Percentiles rank a stretch among this genome's conserved stretches.
Evolutionary conservation across 2,329 filamentous ascomycete genomes (phyloP).

Genomic region (Botrytis porri): DNA sequence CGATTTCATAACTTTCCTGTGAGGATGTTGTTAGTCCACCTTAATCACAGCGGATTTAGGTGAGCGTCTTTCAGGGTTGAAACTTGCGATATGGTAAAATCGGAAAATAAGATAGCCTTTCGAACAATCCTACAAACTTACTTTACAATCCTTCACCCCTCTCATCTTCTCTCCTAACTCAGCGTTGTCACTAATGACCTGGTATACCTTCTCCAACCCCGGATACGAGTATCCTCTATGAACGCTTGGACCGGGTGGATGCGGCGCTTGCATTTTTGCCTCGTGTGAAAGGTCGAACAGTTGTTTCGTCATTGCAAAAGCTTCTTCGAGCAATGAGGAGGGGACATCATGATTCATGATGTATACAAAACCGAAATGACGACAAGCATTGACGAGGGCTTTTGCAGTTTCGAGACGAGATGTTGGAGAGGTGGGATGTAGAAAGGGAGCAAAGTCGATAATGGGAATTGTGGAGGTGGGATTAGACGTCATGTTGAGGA

Average conservation of each 20-base stretch:
- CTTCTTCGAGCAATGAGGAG: slow-evolving; percentile 41
- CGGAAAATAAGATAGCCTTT: too few relatives aligned
- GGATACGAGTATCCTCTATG: slow-evolving; percentile 57
- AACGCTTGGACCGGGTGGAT: slow-evolving; percentile 47
- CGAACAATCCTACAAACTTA: slow-evolving; percentile 27
- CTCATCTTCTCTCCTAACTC: slow-evolving; percentile 43
- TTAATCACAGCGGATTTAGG: neutral
- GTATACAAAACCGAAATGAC: slow-evolving; percentile 47
- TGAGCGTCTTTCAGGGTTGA: neutral
- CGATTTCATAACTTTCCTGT: slow-evolving; percentile 53
- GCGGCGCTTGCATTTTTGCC: slow-evolving; percentile 49
- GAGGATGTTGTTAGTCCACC: neutral
- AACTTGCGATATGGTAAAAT: neutral
- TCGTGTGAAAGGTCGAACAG: slow-evolving; percentile 46
- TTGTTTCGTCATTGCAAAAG: slow-evolving; percentile 44
- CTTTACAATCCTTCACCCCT: slow-evolving; percentile 51
- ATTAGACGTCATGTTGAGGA: neutral
- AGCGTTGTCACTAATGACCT: slow-evolving; percentile 44
- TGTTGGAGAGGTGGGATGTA: slow-evolving; percentile 23
- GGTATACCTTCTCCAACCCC: slow-evolving; percentile 52
- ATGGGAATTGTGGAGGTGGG: slow-evolving; percentile 23
- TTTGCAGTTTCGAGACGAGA: slow-evolving; percentile 39
- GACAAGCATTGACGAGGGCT: slow-evolving; percentile 43
- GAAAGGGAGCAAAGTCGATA: slow-evolving; percentile 32
- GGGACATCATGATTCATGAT: slow-evolving; percentile 48